Evolutionary conservation across 768 basidiomycete species (phyloP).

Genomic region (Filobasidium wieringae): DNA sequence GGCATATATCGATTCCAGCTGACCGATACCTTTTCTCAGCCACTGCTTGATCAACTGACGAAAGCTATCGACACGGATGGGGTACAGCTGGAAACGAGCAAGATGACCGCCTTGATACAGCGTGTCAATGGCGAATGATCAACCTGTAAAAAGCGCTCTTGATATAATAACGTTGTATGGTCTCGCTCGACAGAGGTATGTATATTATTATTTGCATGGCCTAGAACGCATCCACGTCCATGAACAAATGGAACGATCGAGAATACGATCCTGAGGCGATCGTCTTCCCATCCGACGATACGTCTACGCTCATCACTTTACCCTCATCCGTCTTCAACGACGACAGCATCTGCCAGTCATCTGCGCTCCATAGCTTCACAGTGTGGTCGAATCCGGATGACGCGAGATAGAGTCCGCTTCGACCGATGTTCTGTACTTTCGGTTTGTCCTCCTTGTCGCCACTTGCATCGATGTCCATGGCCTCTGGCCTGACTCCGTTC

Average conservation of each 20-base stretch:
- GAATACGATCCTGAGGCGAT: constrained; percentile 86
- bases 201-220: not conserved
- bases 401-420: constrained; percentile 74
- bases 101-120: not conserved
- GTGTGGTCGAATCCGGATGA: constrained; percentile 89
- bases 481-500: constrained; percentile 12
- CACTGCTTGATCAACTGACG: constrained; percentile 33
- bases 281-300: constrained; percentile 67
- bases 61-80: constrained; percentile 16
- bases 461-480: constrained; percentile 13
- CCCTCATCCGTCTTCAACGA: constrained; percentile 78
- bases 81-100: not conserved
- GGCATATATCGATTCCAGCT: too few relatives aligned
- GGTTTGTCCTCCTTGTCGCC: constrained; percentile 7
- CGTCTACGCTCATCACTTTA: constrained; percentile 98
- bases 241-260: constrained; percentile 85
- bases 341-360: constrained; percentile 88
- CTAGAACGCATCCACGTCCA: constrained; percentile 47
- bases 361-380: constrained; percentile 92
- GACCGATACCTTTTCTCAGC: constrained; percentile 1
- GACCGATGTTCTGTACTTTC: constrained; percentile 4
- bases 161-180: constrained; percentile 1
- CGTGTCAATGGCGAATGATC: not conserved
- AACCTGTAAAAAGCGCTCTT: not conserved
- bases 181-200: not conserved